Percentiles rank a stretch among this genome's conserved stretches.
These are phyloP conservation scores for Cyberlindnera xylosilytica DNA, from an alignment of 805 yeast genomes.

Conservation along the genomic window DNA sequence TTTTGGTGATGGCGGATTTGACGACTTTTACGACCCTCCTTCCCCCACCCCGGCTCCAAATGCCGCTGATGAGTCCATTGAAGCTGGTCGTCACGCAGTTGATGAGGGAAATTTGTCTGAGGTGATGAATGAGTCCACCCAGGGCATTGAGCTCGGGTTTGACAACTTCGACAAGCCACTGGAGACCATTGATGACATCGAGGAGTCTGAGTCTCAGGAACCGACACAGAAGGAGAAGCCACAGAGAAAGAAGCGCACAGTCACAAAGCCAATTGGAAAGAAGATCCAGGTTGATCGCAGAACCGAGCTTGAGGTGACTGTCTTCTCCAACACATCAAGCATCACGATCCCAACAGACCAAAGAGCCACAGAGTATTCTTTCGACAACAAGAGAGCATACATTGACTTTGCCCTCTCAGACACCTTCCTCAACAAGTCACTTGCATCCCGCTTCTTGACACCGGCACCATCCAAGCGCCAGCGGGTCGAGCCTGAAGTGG, in stretches of 20 bases:
- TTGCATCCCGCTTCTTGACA: constrained; percentile 16
- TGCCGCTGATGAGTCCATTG: constrained; percentile 34
- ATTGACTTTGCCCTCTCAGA: constrained; percentile 18
- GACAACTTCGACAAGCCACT: constrained; percentile 17
- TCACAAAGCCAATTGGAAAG: constrained; percentile 12
- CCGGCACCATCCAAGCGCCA: constrained; percentile 21
- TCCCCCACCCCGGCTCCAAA: constrained; percentile 4
- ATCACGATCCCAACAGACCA: constrained; percentile 4
- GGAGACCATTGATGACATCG: constrained; percentile 21
- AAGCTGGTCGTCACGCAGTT: constrained; percentile 15
- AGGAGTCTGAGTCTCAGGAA: constrained; percentile 8
- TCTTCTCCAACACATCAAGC: constrained; percentile 17
- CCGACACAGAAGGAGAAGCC: constrained; percentile 8
- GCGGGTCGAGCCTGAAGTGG: constrained; percentile 17
- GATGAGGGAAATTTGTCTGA: constrained; percentile 21
- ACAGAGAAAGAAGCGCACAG: constrained; percentile 8
- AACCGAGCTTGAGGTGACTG: constrained; percentile 25
- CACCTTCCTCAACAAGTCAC: constrained; percentile 16
- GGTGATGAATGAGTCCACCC: constrained; percentile 12
- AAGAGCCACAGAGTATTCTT: not conserved
- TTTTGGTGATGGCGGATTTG: constrained; percentile 2
- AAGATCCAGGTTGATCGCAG: constrained; percentile 23
- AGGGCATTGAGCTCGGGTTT: constrained; percentile 14
- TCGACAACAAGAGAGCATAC: constrained; percentile 19
- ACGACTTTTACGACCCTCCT: no score